Evolutionary conservation across 495 filamentous ascomycete species (phyloP), one percentile per base, ranked within the genome.

Genomic region (Platismatia glauca): DNA sequence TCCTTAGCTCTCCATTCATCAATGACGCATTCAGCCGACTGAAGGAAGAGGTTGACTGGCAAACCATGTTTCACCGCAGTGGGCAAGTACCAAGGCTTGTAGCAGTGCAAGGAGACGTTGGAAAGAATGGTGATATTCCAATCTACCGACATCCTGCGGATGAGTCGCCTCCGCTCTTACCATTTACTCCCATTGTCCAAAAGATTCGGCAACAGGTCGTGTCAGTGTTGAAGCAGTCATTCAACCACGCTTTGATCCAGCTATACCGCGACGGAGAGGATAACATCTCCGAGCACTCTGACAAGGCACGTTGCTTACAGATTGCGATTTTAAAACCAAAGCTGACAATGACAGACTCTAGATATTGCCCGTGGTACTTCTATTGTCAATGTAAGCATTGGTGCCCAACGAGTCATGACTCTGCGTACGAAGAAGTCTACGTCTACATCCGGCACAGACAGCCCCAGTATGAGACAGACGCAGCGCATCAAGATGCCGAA

Each of bases 121-220:
- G 74, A 55, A 70, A 80, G 5, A 89, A 95, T 68, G 90, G 90
- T 58, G 86, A 81, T 62, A 87, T 89, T 69, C 94, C 94, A 15
- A 83, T 97, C 43, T 98, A 98, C 70, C 89, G 94, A 4, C 94
- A 97, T 74, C 94, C 94, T 31, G 84, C 90, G 0, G 94, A 98
- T 71, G 89, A 96, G 68, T 89, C 90, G 8, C 89, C 91, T 0
- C 87, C 89, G 0, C 71, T 96, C 20, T 73, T 86, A 1, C 78
- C 83, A 9, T 96, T 96, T 71, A 87, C 91, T 1, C 74, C 83
- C 1, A 82, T 82, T 7, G 86, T 97, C 0, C 76, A 84, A 35
- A 72, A 77, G 41, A 87, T 96, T 52, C 86, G 88, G 34, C 67
- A 78, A 20, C 77, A 78, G 39, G 82, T 90, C 6, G 86, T 96